These are phyloP conservation scores for Gossypium aridum DNA, from an alignment of 441 rosid genomes.

Conservation along the genomic window DNA sequence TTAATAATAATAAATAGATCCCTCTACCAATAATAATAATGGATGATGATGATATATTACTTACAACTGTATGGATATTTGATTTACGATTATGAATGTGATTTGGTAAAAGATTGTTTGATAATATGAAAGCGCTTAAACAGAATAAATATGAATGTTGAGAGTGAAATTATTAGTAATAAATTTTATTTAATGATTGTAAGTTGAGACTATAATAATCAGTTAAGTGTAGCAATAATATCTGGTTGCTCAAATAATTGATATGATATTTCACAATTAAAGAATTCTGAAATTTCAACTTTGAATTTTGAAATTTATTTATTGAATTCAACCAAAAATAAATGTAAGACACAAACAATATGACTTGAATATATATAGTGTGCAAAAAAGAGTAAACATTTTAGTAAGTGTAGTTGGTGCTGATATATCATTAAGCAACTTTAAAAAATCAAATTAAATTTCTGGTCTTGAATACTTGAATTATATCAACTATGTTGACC, in stretches of 20 bases:
- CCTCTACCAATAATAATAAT: too few species aligned
- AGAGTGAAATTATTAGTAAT: background rate
- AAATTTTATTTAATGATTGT: background rate
- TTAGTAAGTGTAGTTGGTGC: background rate
- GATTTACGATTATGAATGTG: too few species aligned
- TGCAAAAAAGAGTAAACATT: too few species aligned
- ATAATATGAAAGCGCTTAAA: background rate
- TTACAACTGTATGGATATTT: background rate
- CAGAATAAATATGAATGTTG: background rate
- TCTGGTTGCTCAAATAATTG: background rate
- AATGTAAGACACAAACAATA: background rate
- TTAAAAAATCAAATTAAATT: too few species aligned
- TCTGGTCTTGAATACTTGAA: too few species aligned
- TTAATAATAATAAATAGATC: too few species aligned
- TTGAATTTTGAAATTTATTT: background rate
- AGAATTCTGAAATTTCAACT: background rate
- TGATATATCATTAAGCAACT: too few species aligned
- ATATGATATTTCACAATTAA: background rate
- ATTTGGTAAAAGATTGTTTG: too few species aligned
- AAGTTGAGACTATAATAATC: background rate
- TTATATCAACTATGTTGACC: too few species aligned
- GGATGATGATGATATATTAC: background rate
- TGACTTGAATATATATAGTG: background rate
- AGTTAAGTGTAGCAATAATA: background rate
- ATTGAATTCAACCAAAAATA: background rate